A percentile compares a stretch with the other conserved stretches of the same genome.
phyloP scores from a whole-genome alignment of 371 early-diverging fungal species.

The Coemansia sp. region DNA sequence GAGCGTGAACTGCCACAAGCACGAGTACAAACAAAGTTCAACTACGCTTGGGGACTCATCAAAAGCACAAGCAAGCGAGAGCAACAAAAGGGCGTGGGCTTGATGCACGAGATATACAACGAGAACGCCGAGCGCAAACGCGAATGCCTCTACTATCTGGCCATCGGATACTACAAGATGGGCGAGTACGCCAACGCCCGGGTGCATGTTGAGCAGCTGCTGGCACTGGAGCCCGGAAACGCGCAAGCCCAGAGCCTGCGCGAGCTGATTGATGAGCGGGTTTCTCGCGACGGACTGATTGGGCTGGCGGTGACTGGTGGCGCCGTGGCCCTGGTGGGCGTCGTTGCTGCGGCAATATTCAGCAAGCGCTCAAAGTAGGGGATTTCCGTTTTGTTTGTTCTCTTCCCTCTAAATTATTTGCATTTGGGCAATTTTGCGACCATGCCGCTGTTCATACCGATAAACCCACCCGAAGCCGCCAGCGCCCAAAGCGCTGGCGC shows the following conservation, averaged over 20 bases:
- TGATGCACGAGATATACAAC: conserved; percentile 85
- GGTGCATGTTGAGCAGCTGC: conserved; percentile 71
- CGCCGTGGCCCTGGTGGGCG: conserved; percentile 66
- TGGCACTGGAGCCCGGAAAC: conserved; percentile 83
- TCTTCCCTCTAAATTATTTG: no score
- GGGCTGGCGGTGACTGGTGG: conserved; percentile 90
- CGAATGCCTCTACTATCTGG: conserved; percentile 93
- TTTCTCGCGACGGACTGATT: conserved; percentile 81
- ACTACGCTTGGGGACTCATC: conserved; percentile 93
- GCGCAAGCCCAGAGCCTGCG: conserved; percentile 74
- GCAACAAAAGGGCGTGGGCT: conserved; percentile 71
- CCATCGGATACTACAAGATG: conserved; percentile 87
- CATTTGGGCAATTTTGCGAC: neutral
- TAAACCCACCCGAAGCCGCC: conserved; percentile 22
- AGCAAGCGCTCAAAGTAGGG: conserved; percentile 28
- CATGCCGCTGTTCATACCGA: conserved; percentile 37
- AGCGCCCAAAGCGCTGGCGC: neutral
- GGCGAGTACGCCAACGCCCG: conserved; percentile 82
- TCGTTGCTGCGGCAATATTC: conserved; percentile 48
- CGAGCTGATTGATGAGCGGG: conserved; percentile 80
- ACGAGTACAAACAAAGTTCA: conserved; percentile 89
- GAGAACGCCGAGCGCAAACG: conserved; percentile 82
- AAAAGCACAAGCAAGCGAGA: conserved; percentile 64
- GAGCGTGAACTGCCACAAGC: conserved; percentile 67
- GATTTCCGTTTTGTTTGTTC: neutral